Base-by-base conservation (phyloP, 2,329 filamentous ascomycete species). In the Colletotrichum destructivum region DNA sequence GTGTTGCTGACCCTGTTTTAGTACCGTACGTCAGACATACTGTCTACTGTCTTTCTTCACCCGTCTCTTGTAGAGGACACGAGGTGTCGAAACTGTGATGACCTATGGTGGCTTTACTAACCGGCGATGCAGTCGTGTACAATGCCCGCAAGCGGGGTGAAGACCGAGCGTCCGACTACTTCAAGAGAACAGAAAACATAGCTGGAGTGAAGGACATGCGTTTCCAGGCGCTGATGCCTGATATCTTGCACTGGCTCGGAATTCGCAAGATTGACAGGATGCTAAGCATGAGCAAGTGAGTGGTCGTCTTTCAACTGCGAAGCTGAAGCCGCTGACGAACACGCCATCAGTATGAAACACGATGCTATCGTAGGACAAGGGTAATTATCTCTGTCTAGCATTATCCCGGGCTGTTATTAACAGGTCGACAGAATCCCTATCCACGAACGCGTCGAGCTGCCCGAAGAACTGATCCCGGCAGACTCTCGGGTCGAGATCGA, bases 221-320 rank as follows among this genome's bases (percentile, higher is more conserved):
- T 49, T 98, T 98, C 88, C 96, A 98, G 85, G 96, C 96, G 38
- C 87, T 99, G 66, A 98, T 98, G 96, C 96, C 96, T 44, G 95
- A 98, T 81, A 97, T 98, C 75, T 88, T 98, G 65, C 96, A 98
- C 83, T 98, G 96, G 96, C 89, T 99, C 40, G 96, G 96, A 73
- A 98, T 99, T 80, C 96, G 93, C 81, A 98, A 98, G 88, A 98
- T 99, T 79, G 96, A 99, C 82, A 89, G 95, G 72, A 99, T 98
- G 96, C 86, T 98, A 77, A 97, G 94, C 85, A 98, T 98, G 96
- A 97, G 94, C 83, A 97, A 98, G 92, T 93, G 80, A 86, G 91
- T 86, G 42, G 23, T 15, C 47, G 16, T 44, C 52, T 42, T n/a
- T 35, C 13, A 15, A 16, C 46, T 18, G 31, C 52, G 31, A 44